These are phyloP conservation scores for Circinella minor DNA, from an alignment of 371 early-diverging fungal species.

Conservation along the genomic window DNA sequence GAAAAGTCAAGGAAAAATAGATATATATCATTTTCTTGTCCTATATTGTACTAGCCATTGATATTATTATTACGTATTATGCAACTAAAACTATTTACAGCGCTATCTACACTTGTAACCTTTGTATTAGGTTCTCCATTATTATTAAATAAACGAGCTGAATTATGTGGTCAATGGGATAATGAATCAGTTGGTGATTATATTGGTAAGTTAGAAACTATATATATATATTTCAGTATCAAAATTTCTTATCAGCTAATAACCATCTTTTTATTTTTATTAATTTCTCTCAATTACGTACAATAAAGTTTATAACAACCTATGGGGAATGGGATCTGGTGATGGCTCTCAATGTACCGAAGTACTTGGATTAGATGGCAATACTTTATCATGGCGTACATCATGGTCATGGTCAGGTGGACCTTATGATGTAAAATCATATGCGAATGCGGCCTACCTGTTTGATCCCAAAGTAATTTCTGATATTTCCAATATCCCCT, in stretches of 20 bases:
- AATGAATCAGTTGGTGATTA: conserved; percentile 5
- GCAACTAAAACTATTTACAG: background rate
- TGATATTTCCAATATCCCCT: conserved; percentile 13
- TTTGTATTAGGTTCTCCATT: background rate
- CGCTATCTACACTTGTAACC: background rate
- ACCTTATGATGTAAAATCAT: conserved; percentile 15
- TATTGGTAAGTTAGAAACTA: background rate
- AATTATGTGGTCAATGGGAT: conserved; percentile 22
- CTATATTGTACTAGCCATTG: too few species aligned
- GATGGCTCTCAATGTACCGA: conserved; percentile 19
- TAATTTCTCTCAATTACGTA: too few species aligned
- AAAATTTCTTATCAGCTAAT: too few species aligned
- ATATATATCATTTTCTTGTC: too few species aligned
- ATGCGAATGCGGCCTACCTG: conserved; percentile 16
- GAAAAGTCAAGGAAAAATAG: too few species aligned
- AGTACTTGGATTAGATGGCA: conserved; percentile 12
- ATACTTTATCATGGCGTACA: conserved; percentile 14
- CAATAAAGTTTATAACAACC: conserved; percentile 11
- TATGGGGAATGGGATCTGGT: conserved; percentile 14
- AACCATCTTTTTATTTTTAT: too few species aligned
- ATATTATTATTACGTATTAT: background rate
- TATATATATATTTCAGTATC: too few species aligned
- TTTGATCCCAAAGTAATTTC: conserved; percentile 13
- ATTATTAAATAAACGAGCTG: background rate
- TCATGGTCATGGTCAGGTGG: conserved; percentile 18